These are phyloP conservation scores for Fusarium robinianum DNA, from an alignment of 2,329 filamentous ascomycete genomes.

Conservation along the genomic window DNA sequence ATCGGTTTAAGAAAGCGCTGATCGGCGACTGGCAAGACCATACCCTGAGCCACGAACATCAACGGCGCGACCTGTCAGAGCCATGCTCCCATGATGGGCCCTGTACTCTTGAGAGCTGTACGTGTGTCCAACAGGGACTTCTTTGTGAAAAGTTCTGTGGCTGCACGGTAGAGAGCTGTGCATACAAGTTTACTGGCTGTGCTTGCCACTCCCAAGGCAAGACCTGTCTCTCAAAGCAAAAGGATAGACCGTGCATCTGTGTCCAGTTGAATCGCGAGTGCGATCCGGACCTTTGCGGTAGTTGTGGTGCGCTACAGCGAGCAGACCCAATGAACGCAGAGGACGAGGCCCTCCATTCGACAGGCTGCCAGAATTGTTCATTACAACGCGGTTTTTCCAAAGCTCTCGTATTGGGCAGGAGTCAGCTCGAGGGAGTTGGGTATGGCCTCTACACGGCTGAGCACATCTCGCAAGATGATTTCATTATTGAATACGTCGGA, in stretches of 20 bases:
- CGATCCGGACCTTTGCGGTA: slow-evolving; percentile 73
- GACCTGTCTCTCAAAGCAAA: slow-evolving; percentile 60
- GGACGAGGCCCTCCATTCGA: slow-evolving; percentile 58
- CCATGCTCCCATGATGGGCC: slow-evolving; percentile 72
- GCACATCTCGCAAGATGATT: slow-evolving; percentile 69
- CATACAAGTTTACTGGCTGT: slow-evolving; percentile 69
- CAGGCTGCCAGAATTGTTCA: slow-evolving; percentile 71
- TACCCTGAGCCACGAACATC: slow-evolving; percentile 59
- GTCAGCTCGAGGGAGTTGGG: slow-evolving; percentile 68
- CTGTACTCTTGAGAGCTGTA: slow-evolving; percentile 64
- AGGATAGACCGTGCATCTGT: slow-evolving; percentile 69
- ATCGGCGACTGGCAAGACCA: slow-evolving; percentile 60
- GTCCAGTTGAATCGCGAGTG: slow-evolving; percentile 76
- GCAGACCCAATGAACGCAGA: slow-evolving; percentile 71
- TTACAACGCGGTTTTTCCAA: slow-evolving; percentile 71
- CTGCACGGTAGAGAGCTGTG: slow-evolving; percentile 62
- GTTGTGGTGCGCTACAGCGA: slow-evolving; percentile 70
- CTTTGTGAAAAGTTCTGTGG: slow-evolving; percentile 75
- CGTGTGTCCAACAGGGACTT: slow-evolving; percentile 63
- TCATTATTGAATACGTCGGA: slow-evolving; percentile 79
- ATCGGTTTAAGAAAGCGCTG: slow-evolving; percentile 59
- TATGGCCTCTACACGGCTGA: slow-evolving; percentile 77
- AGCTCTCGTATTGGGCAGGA: slow-evolving; percentile 69
- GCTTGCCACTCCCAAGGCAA: slow-evolving; percentile 65
- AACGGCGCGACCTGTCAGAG: slow-evolving; percentile 61